Evolutionary conservation across 2,329 filamentous ascomycete genomes (phyloP).

Genomic region (Stemphylium vesicarium): DNA sequence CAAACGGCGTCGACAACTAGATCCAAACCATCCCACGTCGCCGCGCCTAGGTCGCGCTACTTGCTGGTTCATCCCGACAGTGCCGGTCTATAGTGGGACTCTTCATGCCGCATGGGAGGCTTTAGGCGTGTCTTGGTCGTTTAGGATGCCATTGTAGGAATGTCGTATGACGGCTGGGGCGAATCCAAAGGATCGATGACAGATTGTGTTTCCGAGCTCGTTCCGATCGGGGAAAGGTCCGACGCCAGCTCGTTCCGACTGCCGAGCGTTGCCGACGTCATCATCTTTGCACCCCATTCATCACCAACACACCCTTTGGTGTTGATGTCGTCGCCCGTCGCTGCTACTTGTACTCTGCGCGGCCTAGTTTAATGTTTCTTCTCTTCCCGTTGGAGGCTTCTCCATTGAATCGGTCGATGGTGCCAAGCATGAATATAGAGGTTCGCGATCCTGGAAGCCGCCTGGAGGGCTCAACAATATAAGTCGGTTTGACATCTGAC

Average conservation of each 20-base stretch:
- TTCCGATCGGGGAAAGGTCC: constrained; percentile 10
- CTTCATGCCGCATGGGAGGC: not conserved
- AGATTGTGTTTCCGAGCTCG: constrained; percentile 8
- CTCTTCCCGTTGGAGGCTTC: not conserved
- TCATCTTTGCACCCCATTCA: not conserved
- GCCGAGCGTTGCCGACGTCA: constrained; percentile 8
- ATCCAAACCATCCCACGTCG: not conserved
- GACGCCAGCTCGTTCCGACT: constrained; percentile 7
- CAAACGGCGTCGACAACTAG: not conserved
- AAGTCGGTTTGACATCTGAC: not conserved
- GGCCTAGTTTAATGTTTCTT: too few relatives aligned
- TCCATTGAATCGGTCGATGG: too few relatives aligned
- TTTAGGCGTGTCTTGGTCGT: not conserved
- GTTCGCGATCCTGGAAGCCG: not conserved
- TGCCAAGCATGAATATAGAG: too few relatives aligned
- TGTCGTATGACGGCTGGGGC: not conserved
- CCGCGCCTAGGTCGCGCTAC: constrained; percentile 1
- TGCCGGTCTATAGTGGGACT: not conserved
- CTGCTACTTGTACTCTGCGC: too few relatives aligned
- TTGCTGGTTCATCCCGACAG: constrained; percentile 2
- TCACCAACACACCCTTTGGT: not conserved
- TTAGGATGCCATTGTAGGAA: not conserved
- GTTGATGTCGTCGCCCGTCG: too few relatives aligned
- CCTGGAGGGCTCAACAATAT: not conserved
- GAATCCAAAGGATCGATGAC: not conserved